Evolutionary conservation across 225 moss, liverwort and hornwort genomes (phyloP), one percentile per base, ranked within the genome.

Genomic region (Bryum argenteum): DNA sequence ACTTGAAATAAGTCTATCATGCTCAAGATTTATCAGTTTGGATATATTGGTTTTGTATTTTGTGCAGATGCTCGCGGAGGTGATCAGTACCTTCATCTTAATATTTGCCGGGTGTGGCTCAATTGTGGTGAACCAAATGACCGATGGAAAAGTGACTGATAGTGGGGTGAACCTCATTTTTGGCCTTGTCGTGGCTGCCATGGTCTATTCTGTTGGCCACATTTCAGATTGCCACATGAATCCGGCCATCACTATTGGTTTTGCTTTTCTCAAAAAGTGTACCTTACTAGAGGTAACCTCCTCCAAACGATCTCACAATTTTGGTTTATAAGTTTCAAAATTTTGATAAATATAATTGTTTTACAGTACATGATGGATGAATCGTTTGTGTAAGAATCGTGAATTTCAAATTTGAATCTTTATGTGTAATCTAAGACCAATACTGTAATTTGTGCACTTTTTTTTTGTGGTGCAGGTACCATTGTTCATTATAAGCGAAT

Each of bases 131-230:
- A 63, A 88, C 13, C 33, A 19, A 64, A 80, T 71, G 17, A 85
- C 47, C 42, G 10, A 78, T 33, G 85, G 82, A 8, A 75, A 82
- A 70, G 77, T 85, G 65, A 80, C 85, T 10, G 83, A 70, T 5
- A 24, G 85, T 19, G 88, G 88, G 18, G 23, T 88, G 4, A 78
- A 82, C 16, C 58, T 88, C 0, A 44, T 24, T 28, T 85, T 88
- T 23, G 88, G 85, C 16, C 70, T 88, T 16, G 80, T 78, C 8
- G 50, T 88, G 6, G 83, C 78, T 8, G 74, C 76, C 12, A 85
- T 88, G 88, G 80, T 88, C 43, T 74, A 85, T 23, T 9, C 85
- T 8, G 85, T 88, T 14, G 88, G 88, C n/a, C 88, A 88, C 61
- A 81, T 87, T n/a, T 83, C 81, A 4, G 83, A 83, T 45, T 80